Evolutionary conservation across 306 rosid genomes (phyloP).

Genomic region (Abrus pulchellus): DNA sequence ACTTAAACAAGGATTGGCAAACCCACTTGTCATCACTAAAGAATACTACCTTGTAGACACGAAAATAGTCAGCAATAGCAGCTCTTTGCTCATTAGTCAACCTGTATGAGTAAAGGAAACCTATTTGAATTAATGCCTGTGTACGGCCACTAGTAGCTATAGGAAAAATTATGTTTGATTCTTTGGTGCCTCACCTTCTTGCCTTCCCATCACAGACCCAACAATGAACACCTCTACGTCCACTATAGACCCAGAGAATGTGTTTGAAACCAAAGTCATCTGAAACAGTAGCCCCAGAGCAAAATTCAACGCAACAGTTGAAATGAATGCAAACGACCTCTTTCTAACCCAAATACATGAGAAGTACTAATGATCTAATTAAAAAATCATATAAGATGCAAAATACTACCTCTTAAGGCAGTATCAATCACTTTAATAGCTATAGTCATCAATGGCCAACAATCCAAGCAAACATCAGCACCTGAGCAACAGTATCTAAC

Average conservation of each 20-base stretch:
- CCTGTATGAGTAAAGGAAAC: slow-evolving; percentile 55
- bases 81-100: slow-evolving; percentile 88
- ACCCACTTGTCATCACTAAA: slow-evolving; percentile 3
- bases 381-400: slow-evolving; percentile 16
- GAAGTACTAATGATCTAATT: too few relatives aligned
- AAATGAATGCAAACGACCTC: not conserved
- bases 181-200: slow-evolving; percentile 65
- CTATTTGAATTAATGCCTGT: slow-evolving; percentile 31
- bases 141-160: slow-evolving; percentile 7
- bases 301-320: slow-evolving; percentile 34
- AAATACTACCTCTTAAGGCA: slow-evolving; percentile 75
- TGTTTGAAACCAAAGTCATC: slow-evolving; percentile 92
- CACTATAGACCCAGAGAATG: slow-evolving; percentile 95
- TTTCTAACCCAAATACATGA: not conserved
- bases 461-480: slow-evolving; percentile 91
- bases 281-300: slow-evolving; percentile 48
- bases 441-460: slow-evolving; percentile 97
- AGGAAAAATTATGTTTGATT: slow-evolving; percentile 15
- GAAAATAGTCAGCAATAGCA: slow-evolving; percentile 85
- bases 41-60: slow-evolving; percentile 77
- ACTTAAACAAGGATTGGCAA: slow-evolving; percentile 24
- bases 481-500: slow-evolving; percentile 96
- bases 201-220: slow-evolving; percentile 97
- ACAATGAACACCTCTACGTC: slow-evolving; percentile 94
- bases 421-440: slow-evolving; percentile 88